These are phyloP conservation scores for Crucibulum laeve DNA, from an alignment of 768 basidiomycete genomes.

Conservation along the genomic window DNA sequence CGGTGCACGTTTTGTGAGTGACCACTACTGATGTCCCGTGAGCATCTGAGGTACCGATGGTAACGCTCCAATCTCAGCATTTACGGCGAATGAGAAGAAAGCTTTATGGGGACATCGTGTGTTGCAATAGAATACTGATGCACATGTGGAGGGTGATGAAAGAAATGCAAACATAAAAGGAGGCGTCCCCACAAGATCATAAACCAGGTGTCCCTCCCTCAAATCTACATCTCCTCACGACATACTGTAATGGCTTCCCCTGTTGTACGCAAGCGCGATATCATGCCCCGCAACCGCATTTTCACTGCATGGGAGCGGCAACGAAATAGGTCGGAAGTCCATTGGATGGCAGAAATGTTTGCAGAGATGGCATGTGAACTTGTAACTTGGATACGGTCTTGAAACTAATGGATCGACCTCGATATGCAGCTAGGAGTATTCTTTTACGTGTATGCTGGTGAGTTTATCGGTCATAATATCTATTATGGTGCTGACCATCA, in stretches of 20 bases:
- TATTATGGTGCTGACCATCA: not conserved
- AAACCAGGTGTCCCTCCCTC: no score
- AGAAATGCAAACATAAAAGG: no score
- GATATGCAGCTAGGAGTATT: conserved; percentile 51
- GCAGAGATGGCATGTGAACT: conserved; percentile 52
- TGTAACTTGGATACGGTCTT: not conserved
- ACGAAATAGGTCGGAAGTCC: conserved; percentile 36
- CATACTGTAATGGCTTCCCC: conserved; percentile 14
- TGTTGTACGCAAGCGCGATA: conserved; percentile 37
- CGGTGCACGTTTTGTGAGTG: no score
- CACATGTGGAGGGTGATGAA: no score
- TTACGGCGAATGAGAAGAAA: no score
- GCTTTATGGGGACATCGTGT: no score
- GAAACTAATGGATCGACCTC: not conserved
- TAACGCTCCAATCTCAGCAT: no score
- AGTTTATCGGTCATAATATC: not conserved
- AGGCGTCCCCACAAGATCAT: no score
- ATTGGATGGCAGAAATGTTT: conserved; percentile 53
- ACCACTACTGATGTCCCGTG: no score
- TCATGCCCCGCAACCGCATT: conserved; percentile 30
- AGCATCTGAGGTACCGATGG: no score
- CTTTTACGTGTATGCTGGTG: conserved; percentile 33
- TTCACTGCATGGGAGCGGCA: conserved; percentile 48
- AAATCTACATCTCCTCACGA: not conserved
- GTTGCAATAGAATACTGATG: no score